phyloP scores from a whole-genome alignment of 345 rosid genomes.

The Toxicodendron radicans region DNA sequence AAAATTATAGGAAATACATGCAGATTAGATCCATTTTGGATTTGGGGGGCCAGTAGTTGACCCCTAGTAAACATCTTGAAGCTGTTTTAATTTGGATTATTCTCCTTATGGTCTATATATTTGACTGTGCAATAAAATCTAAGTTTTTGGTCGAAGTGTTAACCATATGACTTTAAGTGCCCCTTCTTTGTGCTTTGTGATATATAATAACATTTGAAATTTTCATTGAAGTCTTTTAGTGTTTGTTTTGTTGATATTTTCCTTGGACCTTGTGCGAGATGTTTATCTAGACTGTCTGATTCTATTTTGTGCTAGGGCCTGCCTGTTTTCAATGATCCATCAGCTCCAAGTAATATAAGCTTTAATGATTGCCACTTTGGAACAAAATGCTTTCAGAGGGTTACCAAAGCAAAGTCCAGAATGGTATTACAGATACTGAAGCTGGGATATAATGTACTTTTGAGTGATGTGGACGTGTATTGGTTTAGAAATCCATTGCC shows the following conservation, averaged over 20 bases:
- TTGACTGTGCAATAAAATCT: slow-evolving; percentile 1
- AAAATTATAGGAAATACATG: neutral
- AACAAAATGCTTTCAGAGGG: slow-evolving; percentile 85
- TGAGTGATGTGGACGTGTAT: slow-evolving; percentile 88
- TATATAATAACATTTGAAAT: neutral
- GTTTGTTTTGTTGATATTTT: slow-evolving; percentile 11
- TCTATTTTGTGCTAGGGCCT: slow-evolving; percentile 55
- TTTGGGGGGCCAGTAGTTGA: neutral
- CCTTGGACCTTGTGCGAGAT: neutral
- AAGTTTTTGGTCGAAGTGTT: neutral
- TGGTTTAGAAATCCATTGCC: slow-evolving; percentile 86
- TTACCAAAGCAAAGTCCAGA: slow-evolving; percentile 92
- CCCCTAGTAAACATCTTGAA: neutral
- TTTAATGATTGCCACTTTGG: slow-evolving; percentile 92
- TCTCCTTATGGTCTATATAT: neutral
- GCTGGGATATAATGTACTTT: slow-evolving; percentile 83
- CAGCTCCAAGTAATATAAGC: slow-evolving; percentile 74
- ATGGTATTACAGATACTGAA: slow-evolving; percentile 75
- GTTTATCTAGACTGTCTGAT: slow-evolving; percentile 12
- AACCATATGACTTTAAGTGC: neutral
- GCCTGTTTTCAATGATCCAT: slow-evolving; percentile 79
- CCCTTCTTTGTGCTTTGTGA: neutral
- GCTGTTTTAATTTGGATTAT: neutral
- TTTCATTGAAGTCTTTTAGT: slow-evolving; percentile 3
- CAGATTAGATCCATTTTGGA: neutral